Base-by-base conservation (phyloP, 2,329 filamentous ascomycete genomes). In the Ophiostoma populinum region DNA sequence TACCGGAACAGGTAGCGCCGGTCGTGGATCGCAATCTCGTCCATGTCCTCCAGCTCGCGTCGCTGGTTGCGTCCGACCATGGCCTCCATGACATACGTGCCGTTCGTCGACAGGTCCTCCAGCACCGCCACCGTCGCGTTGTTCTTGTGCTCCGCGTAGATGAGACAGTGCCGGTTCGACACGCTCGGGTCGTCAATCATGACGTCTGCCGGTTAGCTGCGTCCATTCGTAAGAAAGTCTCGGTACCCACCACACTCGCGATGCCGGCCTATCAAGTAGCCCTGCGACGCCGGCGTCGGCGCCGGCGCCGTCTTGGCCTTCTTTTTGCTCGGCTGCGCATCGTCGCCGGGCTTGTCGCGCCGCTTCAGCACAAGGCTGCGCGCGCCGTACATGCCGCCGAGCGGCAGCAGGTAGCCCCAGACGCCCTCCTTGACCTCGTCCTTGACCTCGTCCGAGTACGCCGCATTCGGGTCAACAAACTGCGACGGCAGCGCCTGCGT, bases 51-150 rank as follows among this genome's bases (percentile, higher is more conserved):
- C 19, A 98, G 65, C 52, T 93, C 83, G 39, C 87, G 73, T 36
- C 83, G 70, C 54, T 93, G 83, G 55, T 98, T 98, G 34, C 87
- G 77, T 17, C 90, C 90, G 17, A 98, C 72, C 20, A 92, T 67
- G 12, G 76, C 78, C 47, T 94, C 85, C 49, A 95, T 95, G 47
- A 98, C 78, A 51, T 86, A 98, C 0, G 92, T 98, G 34, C 90
- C 90, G 51, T 98, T 98, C 51, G 76, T 90, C 6, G 90, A 98
- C 15, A 95, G 59, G 53, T 98, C 90, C 53, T 98, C 86, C 5
- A 98, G 56, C 10, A 95, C 69, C 7, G 83, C 87, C 27, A 72
- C 65, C 44, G 63, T 51, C 25, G 58, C 55, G 16, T 55, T 49
- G 24, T 48, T 47, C 40, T 56, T 55, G 39, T 61, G 50, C 38